Conservation (phyloP, 148 eudicot species). For the Suaeda aralocaspica region DNA sequence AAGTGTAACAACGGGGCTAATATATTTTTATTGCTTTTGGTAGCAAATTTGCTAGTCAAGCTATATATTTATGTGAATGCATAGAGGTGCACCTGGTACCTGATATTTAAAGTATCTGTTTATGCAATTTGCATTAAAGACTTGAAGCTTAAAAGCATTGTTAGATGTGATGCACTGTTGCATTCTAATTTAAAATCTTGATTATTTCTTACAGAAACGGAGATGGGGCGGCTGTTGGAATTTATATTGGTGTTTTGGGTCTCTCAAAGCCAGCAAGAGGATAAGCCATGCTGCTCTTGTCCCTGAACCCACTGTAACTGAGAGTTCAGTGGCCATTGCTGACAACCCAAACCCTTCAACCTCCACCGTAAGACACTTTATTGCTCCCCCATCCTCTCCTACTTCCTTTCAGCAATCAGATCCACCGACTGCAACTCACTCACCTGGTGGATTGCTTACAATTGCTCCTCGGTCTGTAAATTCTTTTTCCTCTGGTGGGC, state of each 20-base stretch:
- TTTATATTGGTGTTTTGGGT: slow-evolving; percentile 74
- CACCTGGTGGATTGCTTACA: slow-evolving; percentile 62
- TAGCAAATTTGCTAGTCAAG: not conserved
- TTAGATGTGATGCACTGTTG: not conserved
- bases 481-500: slow-evolving; percentile 39
- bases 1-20: not conserved
- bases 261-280: slow-evolving; percentile 58
- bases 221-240: slow-evolving; percentile 91
- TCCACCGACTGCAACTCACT: slow-evolving; percentile 71
- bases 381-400: slow-evolving; percentile 94
- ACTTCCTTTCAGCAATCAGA: slow-evolving; percentile 80
- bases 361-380: slow-evolving; percentile 54
- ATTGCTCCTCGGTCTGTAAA: slow-evolving; percentile 49
- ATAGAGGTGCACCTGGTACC: no score
- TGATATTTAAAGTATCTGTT: not conserved
- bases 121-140: not conserved
- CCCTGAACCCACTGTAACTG: slow-evolving; percentile 50
- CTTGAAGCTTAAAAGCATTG: not conserved
- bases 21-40: not conserved
- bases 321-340: slow-evolving; percentile 30
- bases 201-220: slow-evolving; percentile 50
- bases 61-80: not conserved
- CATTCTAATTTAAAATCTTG: slow-evolving; percentile 4
- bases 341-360: slow-evolving; percentile 48
- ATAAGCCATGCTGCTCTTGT: slow-evolving; percentile 70